phyloP scores from a whole-genome alignment of 2,329 filamentous ascomycete species.

The Xylariaceae sp. region DNA sequence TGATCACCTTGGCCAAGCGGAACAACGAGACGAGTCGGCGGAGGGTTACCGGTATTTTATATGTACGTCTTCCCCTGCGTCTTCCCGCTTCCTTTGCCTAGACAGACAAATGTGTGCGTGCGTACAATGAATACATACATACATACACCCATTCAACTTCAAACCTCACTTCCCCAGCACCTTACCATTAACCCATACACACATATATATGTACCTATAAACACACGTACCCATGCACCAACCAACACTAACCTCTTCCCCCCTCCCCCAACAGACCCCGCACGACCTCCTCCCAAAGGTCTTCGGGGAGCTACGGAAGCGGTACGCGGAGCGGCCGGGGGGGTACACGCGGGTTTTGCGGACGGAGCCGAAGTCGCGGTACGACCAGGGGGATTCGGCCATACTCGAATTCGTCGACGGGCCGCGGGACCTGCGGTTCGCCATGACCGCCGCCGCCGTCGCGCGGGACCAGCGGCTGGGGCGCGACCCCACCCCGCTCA shows the following conservation, averaged over 20 bases:
- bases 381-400: conserved; percentile 84
- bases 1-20: conserved; percentile 91
- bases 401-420: conserved; percentile 96
- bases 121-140: not conserved
- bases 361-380: conserved; percentile 81
- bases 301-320: conserved; percentile 77
- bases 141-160: not conserved
- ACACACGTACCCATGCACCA: no score
- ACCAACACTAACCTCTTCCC: no score
- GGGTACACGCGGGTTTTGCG: conserved; percentile 95
- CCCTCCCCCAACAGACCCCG: conserved; percentile 57
- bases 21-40: conserved; percentile 81
- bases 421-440: conserved; percentile 90
- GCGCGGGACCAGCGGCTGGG: conserved; percentile 63
- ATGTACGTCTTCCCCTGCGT: conserved; percentile 63
- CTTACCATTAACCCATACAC: not conserved
- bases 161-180: no score
- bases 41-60: conserved; percentile 80
- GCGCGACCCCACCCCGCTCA: conserved; percentile 67
- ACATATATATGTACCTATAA: no score
- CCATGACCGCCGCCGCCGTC: conserved; percentile 85
- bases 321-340: conserved; percentile 78
- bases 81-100: not conserved
- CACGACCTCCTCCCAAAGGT: conserved; percentile 78
- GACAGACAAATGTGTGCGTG: no score